These are phyloP conservation scores for Biscogniauxia mediterranea DNA, from an alignment of 2,329 filamentous ascomycete genomes.

Conservation along the genomic window DNA sequence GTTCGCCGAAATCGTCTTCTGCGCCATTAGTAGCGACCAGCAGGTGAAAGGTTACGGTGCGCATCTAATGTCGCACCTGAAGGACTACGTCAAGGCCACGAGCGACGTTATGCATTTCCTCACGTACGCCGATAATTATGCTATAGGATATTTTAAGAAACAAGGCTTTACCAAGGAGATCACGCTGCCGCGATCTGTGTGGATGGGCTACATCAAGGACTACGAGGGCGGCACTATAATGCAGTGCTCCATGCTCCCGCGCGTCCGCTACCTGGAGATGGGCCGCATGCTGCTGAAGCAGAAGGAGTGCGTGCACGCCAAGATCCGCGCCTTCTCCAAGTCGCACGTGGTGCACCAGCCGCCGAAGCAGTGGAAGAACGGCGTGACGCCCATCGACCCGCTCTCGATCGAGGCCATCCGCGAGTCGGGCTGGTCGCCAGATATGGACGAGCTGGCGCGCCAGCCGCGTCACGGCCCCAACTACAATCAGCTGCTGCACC, in stretches of 20 bases:
- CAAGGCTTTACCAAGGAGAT: constrained; percentile 99
- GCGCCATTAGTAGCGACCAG: constrained; percentile 94
- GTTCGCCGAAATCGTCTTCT: constrained; percentile 98
- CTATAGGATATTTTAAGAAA: constrained; percentile 98
- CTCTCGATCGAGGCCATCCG: constrained; percentile 85
- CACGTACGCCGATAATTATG: constrained; percentile 98
- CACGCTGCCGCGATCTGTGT: constrained; percentile 81
- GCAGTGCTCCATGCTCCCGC: constrained; percentile 97
- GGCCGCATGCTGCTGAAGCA: constrained; percentile 95
- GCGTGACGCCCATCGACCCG: constrained; percentile 74
- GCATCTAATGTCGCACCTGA: constrained; percentile 95
- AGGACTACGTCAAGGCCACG: constrained; percentile 97
- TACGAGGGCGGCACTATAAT: constrained; percentile 99
- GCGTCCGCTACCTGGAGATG: constrained; percentile 88
- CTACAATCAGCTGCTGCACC: constrained; percentile 88
- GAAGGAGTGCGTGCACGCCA: constrained; percentile 91
- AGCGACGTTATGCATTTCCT: constrained; percentile 98
- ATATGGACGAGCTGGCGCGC: constrained; percentile 95
- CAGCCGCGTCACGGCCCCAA: constrained; percentile 95
- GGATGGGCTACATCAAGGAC: constrained; percentile 99
- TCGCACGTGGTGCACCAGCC: constrained; percentile 84
- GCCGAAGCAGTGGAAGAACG: constrained; percentile 81
- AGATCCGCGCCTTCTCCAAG: constrained; percentile 88
- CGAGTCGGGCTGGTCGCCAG: constrained; percentile 89
- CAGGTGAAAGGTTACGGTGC: constrained; percentile 98